Base-by-base conservation (phyloP, 768 basidiomycete genomes). In the Lactarius indigo region DNA sequence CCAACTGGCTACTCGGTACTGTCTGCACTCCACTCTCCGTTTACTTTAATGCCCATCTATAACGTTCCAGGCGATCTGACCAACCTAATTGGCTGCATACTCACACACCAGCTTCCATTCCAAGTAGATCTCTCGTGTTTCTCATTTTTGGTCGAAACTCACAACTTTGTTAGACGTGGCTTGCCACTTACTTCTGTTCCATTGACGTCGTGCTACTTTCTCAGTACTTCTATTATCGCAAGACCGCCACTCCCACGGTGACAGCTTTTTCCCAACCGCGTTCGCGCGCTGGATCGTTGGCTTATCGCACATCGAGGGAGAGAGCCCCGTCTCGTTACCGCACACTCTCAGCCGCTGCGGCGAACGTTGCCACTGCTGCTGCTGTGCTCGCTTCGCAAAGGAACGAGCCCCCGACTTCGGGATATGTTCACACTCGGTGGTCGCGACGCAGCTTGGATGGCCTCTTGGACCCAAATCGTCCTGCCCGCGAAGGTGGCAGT, bases 51-150 rank as follows among this genome's bases (percentile, higher is more conserved):
- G 17, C 20, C 47, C 33, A 44, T 72, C 31, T 44, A 23, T 28
- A 0, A 13, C 31, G 18, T 30, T 47, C 41, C 75, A 91, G 96
- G 96, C 58, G 97, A 99, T 78, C 79, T 91, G 28, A 94, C 95
- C 23, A 98, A 98, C 76, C 83, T 98, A 35, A 76, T 98, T 65
- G 96, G 94, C 12, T 95, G 94, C 74, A 78, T 98, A 66, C 80
- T 99, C 63, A 98, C 97, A 3, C 84, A 90, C 72, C 97, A 98
- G 74, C 83, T 97, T 18, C 94, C 94, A 26, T 98, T 99, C 76
- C 96, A 98, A 79, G 94, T 93, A 76, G 72, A 0, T 15, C 42
- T 64, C 57, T 41, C 18, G 26, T 23, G 44, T 59, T 30, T 28
- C 71, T 70, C 39, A 62, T 61, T 72, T 63, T 63, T 52, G 55